Evolutionary conservation across 208 protist species (phyloP), one percentile per base, ranked within the genome.

Genomic region (Naegleria fowleri): DNA sequence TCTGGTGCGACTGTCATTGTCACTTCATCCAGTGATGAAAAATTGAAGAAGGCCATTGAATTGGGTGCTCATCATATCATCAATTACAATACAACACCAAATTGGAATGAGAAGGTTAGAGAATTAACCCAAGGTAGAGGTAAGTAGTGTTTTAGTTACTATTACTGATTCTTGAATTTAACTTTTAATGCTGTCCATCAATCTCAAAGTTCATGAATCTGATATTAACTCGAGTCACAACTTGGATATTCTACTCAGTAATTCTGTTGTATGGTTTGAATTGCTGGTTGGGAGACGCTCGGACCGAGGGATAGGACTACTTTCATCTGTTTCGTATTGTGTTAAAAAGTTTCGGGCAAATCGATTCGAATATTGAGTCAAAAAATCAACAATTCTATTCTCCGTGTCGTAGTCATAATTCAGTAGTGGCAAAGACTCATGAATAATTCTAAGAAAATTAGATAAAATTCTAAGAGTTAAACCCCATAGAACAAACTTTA

Each of bases 41-140:
- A 92, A 84, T 36, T 59, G 15, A 90, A 76, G 43, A 92, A 86
- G 22, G 88, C 76, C 0, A 92, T 92, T n/a, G 0, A 48, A 0
- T 76, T 92, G 9, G 91, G 91, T 19, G 91, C 91, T 16, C 38
- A 25, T n/a, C 22, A 91, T 86, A 7, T 52, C 16, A 86, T 92
- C 5, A 92, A 92, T 48, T 92, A 92, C 33, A 36, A 2, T 79
- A 67, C 76, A 39, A 41, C 16, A 15, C 36, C 36, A 91, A 39
- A 92, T 83, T 92, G 91, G 91, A 11, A 19, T 25, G 40, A 92
- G 39, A 48, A 91, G 29, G 91, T 91, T 29, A 91, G 22, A 58
- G 83, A 58, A 83, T 91, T 55, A 91, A 75, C 15, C 7, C 43
- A 33, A 67, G 86, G n/a, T 36, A n/a, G 58, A 29, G 13, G 25